phyloP scores from a whole-genome alignment of 441 rosid genomes.

The Aleurites moluccanus region DNA sequence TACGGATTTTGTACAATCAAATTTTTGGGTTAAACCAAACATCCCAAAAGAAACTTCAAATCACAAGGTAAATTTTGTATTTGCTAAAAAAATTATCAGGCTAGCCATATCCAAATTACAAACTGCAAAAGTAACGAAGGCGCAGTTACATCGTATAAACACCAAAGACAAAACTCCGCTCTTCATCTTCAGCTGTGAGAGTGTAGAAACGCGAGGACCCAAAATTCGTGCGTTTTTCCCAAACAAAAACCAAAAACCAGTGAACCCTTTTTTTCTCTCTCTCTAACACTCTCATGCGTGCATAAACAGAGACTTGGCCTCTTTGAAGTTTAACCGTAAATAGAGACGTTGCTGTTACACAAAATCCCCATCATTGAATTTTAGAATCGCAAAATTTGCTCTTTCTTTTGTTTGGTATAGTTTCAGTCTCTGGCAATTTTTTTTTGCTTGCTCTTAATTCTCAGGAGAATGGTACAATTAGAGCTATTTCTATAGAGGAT shows the following conservation, averaged over 20 bases:
- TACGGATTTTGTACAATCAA: too few species aligned
- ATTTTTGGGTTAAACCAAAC: too few species aligned
- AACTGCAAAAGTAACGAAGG: too few species aligned
- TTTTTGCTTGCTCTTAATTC: conserved; percentile 8
- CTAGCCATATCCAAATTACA: too few species aligned
- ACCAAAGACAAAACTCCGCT: not conserved
- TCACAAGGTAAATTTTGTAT: too few species aligned
- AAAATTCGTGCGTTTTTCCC: conserved; percentile 9
- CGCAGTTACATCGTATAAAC: not conserved
- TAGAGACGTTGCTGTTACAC: not conserved
- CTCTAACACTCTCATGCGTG: not conserved
- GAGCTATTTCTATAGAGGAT: not conserved
- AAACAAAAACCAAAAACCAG: not conserved
- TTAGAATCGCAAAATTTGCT: not conserved
- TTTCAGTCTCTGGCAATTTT: not conserved
- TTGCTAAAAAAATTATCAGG: too few species aligned
- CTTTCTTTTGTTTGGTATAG: conserved; percentile 16
- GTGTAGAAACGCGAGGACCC: conserved; percentile 5
- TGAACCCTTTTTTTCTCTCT: not conserved
- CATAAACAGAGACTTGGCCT: not conserved
- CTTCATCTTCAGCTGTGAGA: conserved; percentile 6
- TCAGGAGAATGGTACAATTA: too few species aligned
- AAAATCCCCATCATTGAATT: conserved; percentile 14
- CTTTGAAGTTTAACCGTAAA: not conserved
- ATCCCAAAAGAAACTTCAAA: too few species aligned